Conservation (phyloP, 805 yeast species). For the Scheffersomyces ergatensis region DNA sequence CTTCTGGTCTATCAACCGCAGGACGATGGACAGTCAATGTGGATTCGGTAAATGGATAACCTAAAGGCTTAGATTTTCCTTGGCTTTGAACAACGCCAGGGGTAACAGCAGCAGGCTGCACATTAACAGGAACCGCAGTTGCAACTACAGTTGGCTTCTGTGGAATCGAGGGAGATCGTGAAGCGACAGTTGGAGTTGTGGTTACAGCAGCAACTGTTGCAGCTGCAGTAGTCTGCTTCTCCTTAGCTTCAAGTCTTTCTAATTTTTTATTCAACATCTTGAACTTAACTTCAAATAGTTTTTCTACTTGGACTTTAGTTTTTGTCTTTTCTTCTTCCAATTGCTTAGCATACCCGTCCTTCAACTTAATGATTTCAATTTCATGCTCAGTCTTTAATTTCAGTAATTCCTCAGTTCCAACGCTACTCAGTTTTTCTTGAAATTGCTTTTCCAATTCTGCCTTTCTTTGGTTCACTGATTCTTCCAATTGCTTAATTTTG, state of each 20-base stretch:
- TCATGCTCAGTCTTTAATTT: slow-evolving; percentile 12
- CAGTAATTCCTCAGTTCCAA: slow-evolving; percentile 6
- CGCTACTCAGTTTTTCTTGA: slow-evolving; percentile 20
- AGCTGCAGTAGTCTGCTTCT: slow-evolving; percentile 8
- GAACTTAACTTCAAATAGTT: slow-evolving; percentile 58
- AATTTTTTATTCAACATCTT: slow-evolving; percentile 53
- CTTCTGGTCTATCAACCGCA: slow-evolving; percentile 10
- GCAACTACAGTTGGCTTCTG: neutral
- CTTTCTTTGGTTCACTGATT: slow-evolving; percentile 14
- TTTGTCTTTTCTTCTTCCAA: slow-evolving; percentile 30
- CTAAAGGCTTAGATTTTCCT: slow-evolving; percentile 9
- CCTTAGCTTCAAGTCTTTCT: slow-evolving; percentile 47
- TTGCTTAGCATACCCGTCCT: slow-evolving; percentile 16
- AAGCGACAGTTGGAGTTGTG: neutral
- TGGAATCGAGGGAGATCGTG: neutral
- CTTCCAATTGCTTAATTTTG: slow-evolving; percentile 16
- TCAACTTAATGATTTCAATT: slow-evolving; percentile 16
- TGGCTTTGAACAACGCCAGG: neutral
- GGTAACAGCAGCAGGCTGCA: neutral
- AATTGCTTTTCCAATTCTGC: slow-evolving; percentile 38
- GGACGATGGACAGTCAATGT: slow-evolving; percentile 33
- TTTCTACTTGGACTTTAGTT: slow-evolving; percentile 49
- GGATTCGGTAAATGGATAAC: slow-evolving; percentile 23
- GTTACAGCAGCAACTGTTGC: slow-evolving; percentile 1
- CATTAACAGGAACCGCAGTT: neutral